Conservation (phyloP, 2,329 filamentous ascomycete genomes). For the Hypoxylon sp. region DNA sequence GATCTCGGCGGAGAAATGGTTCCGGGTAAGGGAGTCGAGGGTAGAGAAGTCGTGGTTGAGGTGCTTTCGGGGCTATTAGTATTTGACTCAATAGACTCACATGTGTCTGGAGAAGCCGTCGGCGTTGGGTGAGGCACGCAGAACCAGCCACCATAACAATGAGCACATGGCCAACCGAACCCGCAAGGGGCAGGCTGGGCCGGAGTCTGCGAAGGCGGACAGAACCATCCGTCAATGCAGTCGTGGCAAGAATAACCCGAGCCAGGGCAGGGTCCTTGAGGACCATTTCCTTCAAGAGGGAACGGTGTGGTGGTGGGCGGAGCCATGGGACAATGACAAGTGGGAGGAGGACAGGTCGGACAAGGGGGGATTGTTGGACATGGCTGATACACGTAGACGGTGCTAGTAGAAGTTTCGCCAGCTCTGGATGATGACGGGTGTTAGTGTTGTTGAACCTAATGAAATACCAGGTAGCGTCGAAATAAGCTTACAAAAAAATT, state of each 20-base stretch:
- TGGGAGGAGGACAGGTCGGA: conserved; percentile 39
- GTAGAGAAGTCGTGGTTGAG: conserved; percentile 16
- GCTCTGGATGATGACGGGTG: conserved; percentile 16
- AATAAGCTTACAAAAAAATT: conserved; percentile 33
- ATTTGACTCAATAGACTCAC: conserved; percentile 35
- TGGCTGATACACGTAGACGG: conserved; percentile 26
- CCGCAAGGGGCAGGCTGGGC: conserved; percentile 56
- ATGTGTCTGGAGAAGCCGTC: conserved; percentile 30
- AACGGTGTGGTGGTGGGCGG: conserved; percentile 20
- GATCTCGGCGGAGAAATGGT: conserved; percentile 3
- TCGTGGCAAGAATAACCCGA: conserved; percentile 56
- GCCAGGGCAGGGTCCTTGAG: conserved; percentile 55
- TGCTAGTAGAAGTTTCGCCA: conserved; percentile 40
- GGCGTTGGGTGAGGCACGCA: conserved; percentile 52
- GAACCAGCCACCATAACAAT: conserved; percentile 58
- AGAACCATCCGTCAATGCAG: conserved; percentile 57
- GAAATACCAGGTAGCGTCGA: background rate
- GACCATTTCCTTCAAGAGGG: conserved; percentile 34
- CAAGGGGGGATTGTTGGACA: conserved; percentile 41
- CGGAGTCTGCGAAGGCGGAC: conserved; percentile 55
- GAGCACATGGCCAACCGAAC: conserved; percentile 57
- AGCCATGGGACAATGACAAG: conserved; percentile 43
- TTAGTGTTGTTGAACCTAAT: conserved; percentile 1
- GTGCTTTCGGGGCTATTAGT: conserved; percentile 28
- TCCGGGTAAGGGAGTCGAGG: background rate